A percentile compares a stretch with the other conserved stretches of the same genome.
These are phyloP conservation scores for Pythium aquatile DNA, from an alignment of 352 stramenopile genomes.

Conservation along the genomic window DNA sequence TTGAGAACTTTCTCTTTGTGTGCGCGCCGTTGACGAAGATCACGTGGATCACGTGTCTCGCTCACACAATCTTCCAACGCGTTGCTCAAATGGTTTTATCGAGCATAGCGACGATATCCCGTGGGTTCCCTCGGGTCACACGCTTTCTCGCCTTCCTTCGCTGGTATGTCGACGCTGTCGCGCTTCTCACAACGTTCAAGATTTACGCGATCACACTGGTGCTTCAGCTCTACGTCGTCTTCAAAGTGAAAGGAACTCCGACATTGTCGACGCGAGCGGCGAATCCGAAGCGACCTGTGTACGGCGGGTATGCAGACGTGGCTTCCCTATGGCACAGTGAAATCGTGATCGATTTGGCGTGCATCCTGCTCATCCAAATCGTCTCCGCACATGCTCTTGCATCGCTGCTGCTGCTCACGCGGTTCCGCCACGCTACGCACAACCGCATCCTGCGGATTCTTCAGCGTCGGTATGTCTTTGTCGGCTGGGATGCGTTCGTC, in stretches of 20 bases:
- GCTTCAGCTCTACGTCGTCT: conserved; percentile 5
- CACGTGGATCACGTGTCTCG: conserved; percentile 26
- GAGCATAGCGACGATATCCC: background rate
- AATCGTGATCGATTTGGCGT: conserved; percentile 22
- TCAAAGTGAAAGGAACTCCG: conserved; percentile 21
- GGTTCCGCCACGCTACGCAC: conserved; percentile 20
- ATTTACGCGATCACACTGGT: conserved; percentile 9
- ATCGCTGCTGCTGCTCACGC: conserved; percentile 16
- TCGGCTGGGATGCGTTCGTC: conserved; percentile 32
- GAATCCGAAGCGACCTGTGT: conserved; percentile 17
- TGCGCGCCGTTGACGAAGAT: conserved; percentile 22
- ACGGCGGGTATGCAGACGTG: conserved; percentile 26
- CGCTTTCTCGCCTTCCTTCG: background rate
- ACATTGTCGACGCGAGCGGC: conserved; percentile 22
- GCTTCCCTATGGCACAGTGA: conserved; percentile 33
- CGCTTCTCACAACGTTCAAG: conserved; percentile 12
- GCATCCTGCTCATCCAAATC: conserved; percentile 12
- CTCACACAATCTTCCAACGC: conserved; percentile 14
- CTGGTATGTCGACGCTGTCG: conserved; percentile 13
- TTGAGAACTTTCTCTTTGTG: conserved; percentile 26
- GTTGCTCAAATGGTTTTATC: background rate
- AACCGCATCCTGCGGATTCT: conserved; percentile 32
- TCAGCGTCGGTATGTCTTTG: conserved; percentile 29
- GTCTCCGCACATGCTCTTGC: conserved; percentile 3
- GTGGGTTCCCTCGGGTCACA: background rate